Evolutionary conservation across 164 flowering plant genomes (phyloP), one percentile per base, ranked within the genome.

Genomic region (Amborella trichopoda): DNA sequence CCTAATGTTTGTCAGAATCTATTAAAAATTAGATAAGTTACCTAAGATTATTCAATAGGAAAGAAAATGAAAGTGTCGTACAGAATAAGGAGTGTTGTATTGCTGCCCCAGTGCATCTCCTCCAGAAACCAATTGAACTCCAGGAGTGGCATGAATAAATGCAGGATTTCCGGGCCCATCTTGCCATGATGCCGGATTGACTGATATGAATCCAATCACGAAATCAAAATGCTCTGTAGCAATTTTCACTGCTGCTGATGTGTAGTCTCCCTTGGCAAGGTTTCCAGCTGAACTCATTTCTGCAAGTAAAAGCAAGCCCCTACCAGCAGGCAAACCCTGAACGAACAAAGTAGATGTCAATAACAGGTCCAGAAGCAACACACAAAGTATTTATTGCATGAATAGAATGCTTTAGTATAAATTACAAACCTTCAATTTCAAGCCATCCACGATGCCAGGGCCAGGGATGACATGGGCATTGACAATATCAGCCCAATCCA

Each of bases 201-300:
- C 99, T 13, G 99, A 91, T 52, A 91, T 87, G 60, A 91, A 91
- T 9, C 96, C 99, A 50, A 91, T 84, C 4, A 91, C 95, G 73
- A 91, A 91, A 70, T 91, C 99, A 25, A 90, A 67, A 73, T 91
- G 87, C 12, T 72, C 78, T 56, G 75, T 86, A 10, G 96, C 96
- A 60, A 91, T 82, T 60, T 84, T 87, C 18, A 65, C 82, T 1
- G 96, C 99, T 41, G 90, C 87, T 44, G 93, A 78, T n/a, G 96
- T 87, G 66, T 91, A 91, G 46, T 91, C 96, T 33, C 96, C 96
- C 34, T 44, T 84, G 45, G 99, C 99, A 56, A 91, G 74, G 58
- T 80, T 91, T 53, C 95, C 99, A 48, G 96, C 70, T 27, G 99
- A 91, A 67, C 99, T 91, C 99, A 91, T 91, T 72, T 91, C 99